Percentiles rank a stretch among this genome's conserved stretches.
These are phyloP conservation scores for Tinospora cordifolia DNA, from an alignment of 164 flowering plant species.

Conservation along the genomic window DNA sequence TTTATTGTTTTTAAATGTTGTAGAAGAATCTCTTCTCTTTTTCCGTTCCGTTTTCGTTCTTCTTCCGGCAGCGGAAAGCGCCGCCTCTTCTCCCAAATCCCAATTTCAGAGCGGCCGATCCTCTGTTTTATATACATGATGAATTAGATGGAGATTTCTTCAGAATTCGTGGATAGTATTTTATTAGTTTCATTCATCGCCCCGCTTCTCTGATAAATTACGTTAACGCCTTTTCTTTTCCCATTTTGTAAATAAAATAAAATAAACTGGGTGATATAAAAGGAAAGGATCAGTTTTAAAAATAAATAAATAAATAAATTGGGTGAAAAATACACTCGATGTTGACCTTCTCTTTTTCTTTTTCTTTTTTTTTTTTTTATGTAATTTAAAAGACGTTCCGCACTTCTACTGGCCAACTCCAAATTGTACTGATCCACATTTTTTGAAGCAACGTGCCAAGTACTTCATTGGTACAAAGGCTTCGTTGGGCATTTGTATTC, in stretches of 20 bases:
- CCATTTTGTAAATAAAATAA: too few species aligned
- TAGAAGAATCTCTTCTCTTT: not conserved
- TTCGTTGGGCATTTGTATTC: too few species aligned
- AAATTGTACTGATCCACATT: too few species aligned
- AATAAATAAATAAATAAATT: too few species aligned
- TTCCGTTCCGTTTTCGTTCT: not conserved
- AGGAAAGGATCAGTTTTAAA: too few species aligned
- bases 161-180: not conserved
- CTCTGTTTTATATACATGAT: not conserved
- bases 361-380: too few species aligned
- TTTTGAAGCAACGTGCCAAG: too few species aligned
- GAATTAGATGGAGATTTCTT: not conserved
- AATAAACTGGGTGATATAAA: too few species aligned
- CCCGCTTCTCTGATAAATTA: not conserved
- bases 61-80: conserved; percentile 2
- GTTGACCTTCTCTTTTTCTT: too few species aligned
- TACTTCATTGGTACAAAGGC: too few species aligned
- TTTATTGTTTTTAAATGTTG: not conserved
- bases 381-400: not conserved
- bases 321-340: too few species aligned
- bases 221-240: not conserved
- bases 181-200: not conserved
- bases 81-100: conserved; percentile 1
- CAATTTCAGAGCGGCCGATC: not conserved
- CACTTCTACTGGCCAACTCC: too few species aligned